Evolutionary conservation across 2,329 filamentous ascomycete species (phyloP), one percentile per base, ranked within the genome.

Genomic region (Fusarium verticillioides): DNA sequence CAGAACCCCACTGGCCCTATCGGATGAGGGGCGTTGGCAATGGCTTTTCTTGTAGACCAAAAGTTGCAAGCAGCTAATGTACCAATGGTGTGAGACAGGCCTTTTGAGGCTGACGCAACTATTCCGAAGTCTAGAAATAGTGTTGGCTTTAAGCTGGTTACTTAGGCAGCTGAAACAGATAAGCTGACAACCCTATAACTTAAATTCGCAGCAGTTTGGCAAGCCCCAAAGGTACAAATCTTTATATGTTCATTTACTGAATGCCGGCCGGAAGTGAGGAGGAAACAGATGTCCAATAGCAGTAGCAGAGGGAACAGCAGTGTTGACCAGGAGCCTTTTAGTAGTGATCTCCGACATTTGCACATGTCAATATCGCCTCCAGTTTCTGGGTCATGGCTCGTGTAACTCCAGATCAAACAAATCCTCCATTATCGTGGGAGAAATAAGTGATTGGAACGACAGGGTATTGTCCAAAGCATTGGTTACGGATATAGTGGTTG

Each of bases 1-100:
- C 15, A 26, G 34, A 44, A 39, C 60, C 54, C 59, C 66, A 43
- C 66, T 23, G 43, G 36, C 28, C 66, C 65, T 66, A 69, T 49
- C 46, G 43, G 43, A 28, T 30, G 36, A 70, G 40, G 28, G 59
- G 19, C 21, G 26, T 65, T 70, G 23, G 44, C 46, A 59, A 59
- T 26, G 40, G 36, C 30, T 30, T 18, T 39, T 53, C 36, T 37
- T 37, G 36, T 37, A 37, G 36, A 37, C 23, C 34, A 21, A 16
- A 42, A 30, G 28, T 23, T 28, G 19, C 26, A 49, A 18, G 18
- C 21, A n/a, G 32, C 21, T n/a, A 34, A 19, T 32, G 26, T 16
- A 42, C 42, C 5, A 34, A 52, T 21, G 28, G 32, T 36, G 32
- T 26, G 57, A 44, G 34, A n/a, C 16, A 23, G 19, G 37, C 39